phyloP scores from a whole-genome alignment of 2,329 filamentous ascomycete species.

The Scedosporium dehoogii region DNA sequence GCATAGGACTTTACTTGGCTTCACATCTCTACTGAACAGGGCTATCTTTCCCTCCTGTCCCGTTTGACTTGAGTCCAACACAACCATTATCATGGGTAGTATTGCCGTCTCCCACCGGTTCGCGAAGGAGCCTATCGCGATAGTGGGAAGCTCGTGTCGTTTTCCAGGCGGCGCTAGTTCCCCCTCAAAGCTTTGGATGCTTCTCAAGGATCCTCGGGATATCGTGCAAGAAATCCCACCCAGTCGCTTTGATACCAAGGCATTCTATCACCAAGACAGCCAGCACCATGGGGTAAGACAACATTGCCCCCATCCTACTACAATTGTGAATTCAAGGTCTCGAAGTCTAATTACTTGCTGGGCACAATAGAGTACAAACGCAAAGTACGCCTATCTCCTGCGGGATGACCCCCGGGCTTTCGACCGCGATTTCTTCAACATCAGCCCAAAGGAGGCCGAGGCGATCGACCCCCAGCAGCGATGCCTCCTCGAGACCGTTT shows the following conservation, averaged over 20 bases:
- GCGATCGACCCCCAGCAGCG: slow-evolving; percentile 19
- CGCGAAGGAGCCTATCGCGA: slow-evolving; percentile 25
- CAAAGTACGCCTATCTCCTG: slow-evolving; percentile 17
- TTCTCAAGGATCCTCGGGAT: slow-evolving; percentile 19
- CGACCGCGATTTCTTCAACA: slow-evolving; percentile 17
- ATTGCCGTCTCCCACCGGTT: no score
- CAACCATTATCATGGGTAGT: no score
- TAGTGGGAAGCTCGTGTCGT: slow-evolving; percentile 37
- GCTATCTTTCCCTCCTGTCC: no score
- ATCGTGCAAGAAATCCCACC: slow-evolving; percentile 27
- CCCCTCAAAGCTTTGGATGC: slow-evolving; percentile 32
- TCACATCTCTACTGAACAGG: no score
- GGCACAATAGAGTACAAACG: background rate
- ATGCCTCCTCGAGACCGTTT: slow-evolving; percentile 16
- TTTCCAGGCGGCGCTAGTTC: slow-evolving; percentile 31
- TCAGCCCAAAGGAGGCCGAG: slow-evolving; percentile 13
- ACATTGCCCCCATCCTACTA: no score
- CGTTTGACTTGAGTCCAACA: no score
- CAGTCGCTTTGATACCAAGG: slow-evolving; percentile 31
- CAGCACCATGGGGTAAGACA: background rate
- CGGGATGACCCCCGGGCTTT: slow-evolving; percentile 15
- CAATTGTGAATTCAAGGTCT: no score
- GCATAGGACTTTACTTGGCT: no score
- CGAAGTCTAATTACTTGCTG: no score
- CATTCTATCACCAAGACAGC: slow-evolving; percentile 22